Evolutionary conservation across 441 rosid species (phyloP), one percentile per base, ranked within the genome.

Genomic region (Eutrema salsugineum): DNA sequence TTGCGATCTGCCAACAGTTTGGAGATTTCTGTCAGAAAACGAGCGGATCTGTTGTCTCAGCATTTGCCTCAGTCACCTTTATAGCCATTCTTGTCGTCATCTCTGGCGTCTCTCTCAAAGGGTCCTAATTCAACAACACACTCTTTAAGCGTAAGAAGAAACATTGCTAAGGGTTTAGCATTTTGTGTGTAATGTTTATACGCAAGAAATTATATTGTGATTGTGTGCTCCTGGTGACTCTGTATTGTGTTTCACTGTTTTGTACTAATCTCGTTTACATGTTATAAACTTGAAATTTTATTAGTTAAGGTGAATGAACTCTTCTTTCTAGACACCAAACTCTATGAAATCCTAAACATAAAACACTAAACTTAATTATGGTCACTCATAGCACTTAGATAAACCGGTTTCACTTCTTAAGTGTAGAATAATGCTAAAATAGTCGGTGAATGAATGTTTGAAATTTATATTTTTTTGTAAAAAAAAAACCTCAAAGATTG

Each of bases 1-100:
- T 91, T 6, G 82, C 91, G 0, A 86, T 91, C 35, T 91, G 97
- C 72, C 83, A 82, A 38, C 94, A 90, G 64, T 90, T 75, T 33
- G 96, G 93, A 32, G 88, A 88, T 64, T 90, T 88, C 79, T 88
- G 93, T 81, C 88, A 84, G 82, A 78, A 80, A 70, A 79, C 78
- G 8, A 88, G 94, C 22, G 94, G 94, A 16, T 84, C 93, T 12
- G 97, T 91, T 68, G 91, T 88, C 61, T 90, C 87, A 1, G 77
- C 90, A 2, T 83, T 91, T 49, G 44, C 79, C 32, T 68, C 85
- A 1, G 93, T 73, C 3, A 62, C 68, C 12, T 48, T 84, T 50
- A 58, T 91, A 22, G 22, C 84, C 76, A 19, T 84, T 22, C 76
- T 88, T 73, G 69, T 91, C 14, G 70, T 87, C 12, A 63, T 88